Percentiles rank a stretch among this genome's conserved stretches.
These are phyloP conservation scores for Monosporascus cannonballus DNA, from an alignment of 2,329 filamentous ascomycete species.

Conservation along the genomic window DNA sequence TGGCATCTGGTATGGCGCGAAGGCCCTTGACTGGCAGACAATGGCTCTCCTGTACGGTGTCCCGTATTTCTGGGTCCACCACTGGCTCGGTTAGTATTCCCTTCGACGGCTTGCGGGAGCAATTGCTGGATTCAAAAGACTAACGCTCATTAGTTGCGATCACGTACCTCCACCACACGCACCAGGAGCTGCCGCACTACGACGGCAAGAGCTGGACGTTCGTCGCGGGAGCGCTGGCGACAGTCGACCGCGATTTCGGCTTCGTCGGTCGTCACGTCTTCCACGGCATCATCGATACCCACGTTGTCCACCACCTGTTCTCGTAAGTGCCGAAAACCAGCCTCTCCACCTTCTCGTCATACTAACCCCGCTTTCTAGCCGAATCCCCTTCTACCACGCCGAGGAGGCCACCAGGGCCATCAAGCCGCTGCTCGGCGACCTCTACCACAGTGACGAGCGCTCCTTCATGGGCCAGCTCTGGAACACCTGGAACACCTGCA, in stretches of 20 bases:
- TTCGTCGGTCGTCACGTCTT: slow-evolving; percentile 60
- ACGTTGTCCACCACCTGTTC: slow-evolving; percentile 51
- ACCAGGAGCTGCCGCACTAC: slow-evolving; percentile 52
- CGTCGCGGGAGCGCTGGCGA: slow-evolving; percentile 55
- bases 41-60: slow-evolving; percentile 54
- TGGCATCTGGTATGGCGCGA: slow-evolving; percentile 45
- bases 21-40: slow-evolving; percentile 49
- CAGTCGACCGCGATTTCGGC: slow-evolving; percentile 59
- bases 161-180: slow-evolving; percentile 70
- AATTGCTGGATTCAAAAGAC: neutral
- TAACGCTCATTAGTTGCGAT: slow-evolving; percentile 51
- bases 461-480: slow-evolving; percentile 27
- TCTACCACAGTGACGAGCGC: slow-evolving; percentile 34
- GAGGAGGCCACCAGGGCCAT: slow-evolving; percentile 43
- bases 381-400: slow-evolving; percentile 50
- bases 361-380: slow-evolving; percentile 8
- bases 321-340: slow-evolving; percentile 25
- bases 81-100: slow-evolving; percentile 54
- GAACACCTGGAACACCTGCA: slow-evolving; percentile 26
- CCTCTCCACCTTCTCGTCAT: neutral
- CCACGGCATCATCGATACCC: slow-evolving; percentile 58
- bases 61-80: slow-evolving; percentile 65
- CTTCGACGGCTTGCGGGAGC: neutral
- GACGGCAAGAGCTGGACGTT: slow-evolving; percentile 55
- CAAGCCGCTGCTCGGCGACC: slow-evolving; percentile 38